phyloP scores from a whole-genome alignment of 345 rosid species.

The Hibiscus syriacus region DNA sequence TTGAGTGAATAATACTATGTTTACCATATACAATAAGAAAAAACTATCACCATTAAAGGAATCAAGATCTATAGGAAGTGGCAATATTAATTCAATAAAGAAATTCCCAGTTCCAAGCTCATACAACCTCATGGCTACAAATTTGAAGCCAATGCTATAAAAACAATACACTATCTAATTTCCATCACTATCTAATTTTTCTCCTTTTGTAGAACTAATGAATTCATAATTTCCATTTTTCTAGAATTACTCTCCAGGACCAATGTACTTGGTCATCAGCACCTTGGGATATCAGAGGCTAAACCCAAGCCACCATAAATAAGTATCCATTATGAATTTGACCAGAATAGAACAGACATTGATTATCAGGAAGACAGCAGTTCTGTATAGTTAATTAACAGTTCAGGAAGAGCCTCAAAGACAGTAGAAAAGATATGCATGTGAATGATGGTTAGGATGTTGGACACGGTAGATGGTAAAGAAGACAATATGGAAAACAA shows the following conservation, averaged over 20 bases:
- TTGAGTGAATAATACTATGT: background rate
- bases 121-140: background rate
- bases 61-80: background rate
- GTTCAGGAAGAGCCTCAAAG: background rate
- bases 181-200: too few relatives aligned
- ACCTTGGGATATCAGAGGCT: too few relatives aligned
- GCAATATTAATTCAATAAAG: background rate
- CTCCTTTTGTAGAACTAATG: too few relatives aligned
- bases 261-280: too few relatives aligned
- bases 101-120: slow-evolving; percentile 4
- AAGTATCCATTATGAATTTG: too few relatives aligned
- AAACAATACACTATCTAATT: too few relatives aligned
- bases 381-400: background rate
- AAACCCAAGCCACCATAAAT: too few relatives aligned
- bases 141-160: background rate
- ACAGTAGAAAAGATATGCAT: background rate
- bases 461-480: background rate
- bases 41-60: background rate
- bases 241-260: too few relatives aligned
- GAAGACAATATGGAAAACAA: background rate
- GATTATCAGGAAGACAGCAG: background rate
- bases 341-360: too few relatives aligned
- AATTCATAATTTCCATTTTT: too few relatives aligned
- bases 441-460: background rate
- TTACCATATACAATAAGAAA: background rate